Percentiles rank a stretch among this genome's conserved stretches.
These are phyloP conservation scores for Coemansia nantahalensis DNA, from an alignment of 192 early-diverging fungal genomes.

Conservation along the genomic window DNA sequence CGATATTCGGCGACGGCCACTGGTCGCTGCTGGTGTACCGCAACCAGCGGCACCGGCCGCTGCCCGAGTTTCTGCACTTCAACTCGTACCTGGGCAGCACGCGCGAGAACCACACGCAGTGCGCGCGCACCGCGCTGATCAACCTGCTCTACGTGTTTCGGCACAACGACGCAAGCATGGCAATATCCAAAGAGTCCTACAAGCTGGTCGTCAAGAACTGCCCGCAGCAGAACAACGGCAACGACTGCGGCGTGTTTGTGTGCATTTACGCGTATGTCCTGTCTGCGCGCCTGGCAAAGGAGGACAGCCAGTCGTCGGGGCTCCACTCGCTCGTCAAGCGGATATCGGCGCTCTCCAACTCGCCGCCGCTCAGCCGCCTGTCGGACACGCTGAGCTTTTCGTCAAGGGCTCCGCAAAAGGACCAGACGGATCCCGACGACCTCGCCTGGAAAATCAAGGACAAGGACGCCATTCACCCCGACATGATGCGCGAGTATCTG, in stretches of 20 bases:
- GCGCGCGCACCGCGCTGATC: constrained; percentile 44
- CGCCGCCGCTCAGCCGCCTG: constrained; percentile 1
- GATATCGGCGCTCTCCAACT: constrained; percentile 16
- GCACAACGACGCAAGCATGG: constrained; percentile 39
- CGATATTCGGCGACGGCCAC: constrained; percentile 50
- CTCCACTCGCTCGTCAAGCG: constrained; percentile 23
- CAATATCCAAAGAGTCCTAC: constrained; percentile 45
- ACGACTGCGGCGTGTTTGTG: constrained; percentile 48
- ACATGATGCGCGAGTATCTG: constrained; percentile 34
- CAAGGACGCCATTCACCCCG: constrained; percentile 31
- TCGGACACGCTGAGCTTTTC: constrained; percentile 20
- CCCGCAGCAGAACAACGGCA: constrained; percentile 45
- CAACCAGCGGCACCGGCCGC: constrained; percentile 9
- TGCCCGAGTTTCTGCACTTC: constrained; percentile 52
- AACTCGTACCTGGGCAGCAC: constrained; percentile 49
- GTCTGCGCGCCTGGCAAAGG: constrained; percentile 22
- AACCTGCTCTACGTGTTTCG: constrained; percentile 46
- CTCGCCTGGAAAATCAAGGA: constrained; percentile 47
- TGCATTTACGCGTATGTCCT: constrained; percentile 47
- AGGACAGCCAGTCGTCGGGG: constrained; percentile 8
- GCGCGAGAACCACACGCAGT: constrained; percentile 43
- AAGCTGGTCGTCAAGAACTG: constrained; percentile 48
- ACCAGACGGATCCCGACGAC: constrained; percentile 10
- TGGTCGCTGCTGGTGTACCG: constrained; percentile 50
- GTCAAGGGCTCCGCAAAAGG: constrained; percentile 9